Evolutionary conservation across 345 rosid genomes (phyloP).

Genomic region (Cardamine chenopodiifolia): DNA sequence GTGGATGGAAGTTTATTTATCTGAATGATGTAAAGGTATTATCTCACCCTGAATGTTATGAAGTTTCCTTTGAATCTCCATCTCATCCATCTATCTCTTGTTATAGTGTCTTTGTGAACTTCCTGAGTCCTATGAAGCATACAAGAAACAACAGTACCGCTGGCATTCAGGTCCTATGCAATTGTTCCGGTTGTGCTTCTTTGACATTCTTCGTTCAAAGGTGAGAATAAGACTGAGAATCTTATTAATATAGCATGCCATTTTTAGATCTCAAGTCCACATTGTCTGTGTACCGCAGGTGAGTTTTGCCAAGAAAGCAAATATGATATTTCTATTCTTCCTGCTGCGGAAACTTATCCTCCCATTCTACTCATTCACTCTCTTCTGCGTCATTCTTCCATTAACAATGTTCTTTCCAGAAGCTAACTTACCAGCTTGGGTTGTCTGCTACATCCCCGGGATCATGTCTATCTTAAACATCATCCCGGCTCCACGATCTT

Average conservation of each 20-base stretch:
- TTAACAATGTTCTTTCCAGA: slow-evolving; percentile 89
- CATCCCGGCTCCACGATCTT: slow-evolving; percentile 79
- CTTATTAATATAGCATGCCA: neutral
- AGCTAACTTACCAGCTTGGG: slow-evolving; percentile 91
- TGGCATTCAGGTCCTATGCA: slow-evolving; percentile 99
- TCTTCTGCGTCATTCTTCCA: slow-evolving; percentile 92
- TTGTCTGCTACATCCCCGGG: slow-evolving; percentile 85
- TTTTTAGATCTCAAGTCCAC: neutral
- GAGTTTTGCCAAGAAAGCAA: slow-evolving; percentile 70
- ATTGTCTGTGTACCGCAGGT: slow-evolving; percentile 49
- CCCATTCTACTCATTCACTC: slow-evolving; percentile 93
- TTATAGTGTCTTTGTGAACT: slow-evolving; percentile 87
- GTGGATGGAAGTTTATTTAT: slow-evolving; percentile 91
- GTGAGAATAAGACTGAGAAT: slow-evolving; percentile 32
- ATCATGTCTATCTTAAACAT: slow-evolving; percentile 82
- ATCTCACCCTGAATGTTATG: neutral
- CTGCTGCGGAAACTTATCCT: slow-evolving; percentile 82
- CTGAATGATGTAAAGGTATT: slow-evolving; percentile 81
- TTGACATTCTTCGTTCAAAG: slow-evolving; percentile 77
- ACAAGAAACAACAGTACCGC: slow-evolving; percentile 91
- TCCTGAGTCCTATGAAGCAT: slow-evolving; percentile 95
- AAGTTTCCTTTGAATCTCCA: neutral
- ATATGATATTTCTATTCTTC: slow-evolving; percentile 86
- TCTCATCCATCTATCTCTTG: neutral
- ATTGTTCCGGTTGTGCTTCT: slow-evolving; percentile 75